phyloP scores from a whole-genome alignment of 1,284 basidiomycete species.

The Rugosomyces carneus region DNA sequence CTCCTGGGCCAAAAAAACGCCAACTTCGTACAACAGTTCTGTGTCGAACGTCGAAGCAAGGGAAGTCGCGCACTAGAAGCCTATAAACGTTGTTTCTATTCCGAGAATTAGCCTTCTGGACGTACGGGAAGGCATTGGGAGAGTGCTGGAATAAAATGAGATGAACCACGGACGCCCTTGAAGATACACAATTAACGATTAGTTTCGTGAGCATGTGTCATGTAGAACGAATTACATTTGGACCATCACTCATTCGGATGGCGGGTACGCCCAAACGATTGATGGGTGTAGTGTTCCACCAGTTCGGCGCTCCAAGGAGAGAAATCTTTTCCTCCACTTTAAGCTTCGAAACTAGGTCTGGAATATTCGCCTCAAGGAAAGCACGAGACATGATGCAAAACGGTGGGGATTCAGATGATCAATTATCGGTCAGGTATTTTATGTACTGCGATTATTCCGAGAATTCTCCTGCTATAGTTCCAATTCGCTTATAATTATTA shows the following conservation, averaged over 20 bases:
- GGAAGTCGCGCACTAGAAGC: slow-evolving; percentile 55
- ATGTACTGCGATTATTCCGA: too few relatives aligned
- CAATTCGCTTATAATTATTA: too few relatives aligned
- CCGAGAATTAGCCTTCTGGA: slow-evolving; percentile 4
- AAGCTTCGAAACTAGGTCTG: slow-evolving; percentile 46
- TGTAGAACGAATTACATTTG: slow-evolving; percentile 41
- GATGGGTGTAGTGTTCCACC: slow-evolving; percentile 64
- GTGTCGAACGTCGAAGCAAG: slow-evolving; percentile 61
- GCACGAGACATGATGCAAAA: slow-evolving; percentile 27
- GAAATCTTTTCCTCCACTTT: slow-evolving; percentile 58
- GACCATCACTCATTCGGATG: slow-evolving; percentile 62
- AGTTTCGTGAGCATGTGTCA: not conserved
- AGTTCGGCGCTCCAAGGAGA: slow-evolving; percentile 58
- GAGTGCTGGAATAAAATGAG: slow-evolving; percentile 55
- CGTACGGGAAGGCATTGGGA: slow-evolving; percentile 58
- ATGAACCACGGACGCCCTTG: slow-evolving; percentile 62
- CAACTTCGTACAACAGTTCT: slow-evolving; percentile 47
- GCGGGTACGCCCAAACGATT: slow-evolving; percentile 54
- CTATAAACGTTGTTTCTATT: not conserved
- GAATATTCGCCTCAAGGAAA: slow-evolving; percentile 49
- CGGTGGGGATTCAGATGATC: too few relatives aligned
- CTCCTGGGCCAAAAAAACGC: slow-evolving; percentile 53
- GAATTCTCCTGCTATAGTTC: not conserved
- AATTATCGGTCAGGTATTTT: too few relatives aligned
- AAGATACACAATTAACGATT: slow-evolving; percentile 9